Base-by-base conservation (phyloP, 2,329 filamentous ascomycete genomes). In the Curvularia verruculosa region DNA sequence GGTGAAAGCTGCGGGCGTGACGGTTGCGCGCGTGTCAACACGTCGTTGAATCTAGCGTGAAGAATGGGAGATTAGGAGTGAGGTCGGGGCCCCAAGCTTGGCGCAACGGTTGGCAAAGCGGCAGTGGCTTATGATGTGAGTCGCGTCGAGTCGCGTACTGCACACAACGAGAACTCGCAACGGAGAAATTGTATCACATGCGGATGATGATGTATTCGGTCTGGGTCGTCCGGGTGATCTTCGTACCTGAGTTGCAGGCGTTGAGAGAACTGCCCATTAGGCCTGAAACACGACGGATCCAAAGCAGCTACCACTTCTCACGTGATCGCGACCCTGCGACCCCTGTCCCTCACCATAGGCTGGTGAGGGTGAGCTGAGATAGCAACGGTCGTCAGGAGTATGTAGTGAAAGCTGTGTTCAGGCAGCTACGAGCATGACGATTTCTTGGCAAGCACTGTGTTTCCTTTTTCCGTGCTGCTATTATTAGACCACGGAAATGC, bases 1-100 rank as follows among this genome's bases (percentile, higher is more conserved):
- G 48, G 56, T 18, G 49, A 59, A 55, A 51, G 59, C 59, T 48
- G 60, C 61, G 55, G 15, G 62, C 59, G 59, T 63, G 52, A 55
- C 59, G 63, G 59, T 56, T n/a, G n/a, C 61, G 61, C 60, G 61
- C 52, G 56, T 54, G 61, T 63, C 66, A 61, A 69, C 67, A 69
- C 57, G 64, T 60, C 56, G 64, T 64, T 49, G 58, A 54, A 57
- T 52, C 44, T 56, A 49, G 54, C 51, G 65, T 69, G 67, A 65
- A 64, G 56, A 49, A 46, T 56, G 71, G 71, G 71, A 75, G 72
- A 75, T 75, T 68, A 66, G 65, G 57, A 61, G 60, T 70, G 64
- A 71, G 60, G 65, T 68, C 58, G 61, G 54, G 29, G 52, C 54
- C 64, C 60, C 58, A 28, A 15, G 61, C 73, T 75, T 76, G 72